A percentile compares a stretch with the other conserved stretches of the same genome.
These are phyloP conservation scores for Monosporascus sp. DNA, from an alignment of 2,329 filamentous ascomycete genomes.

Conservation along the genomic window DNA sequence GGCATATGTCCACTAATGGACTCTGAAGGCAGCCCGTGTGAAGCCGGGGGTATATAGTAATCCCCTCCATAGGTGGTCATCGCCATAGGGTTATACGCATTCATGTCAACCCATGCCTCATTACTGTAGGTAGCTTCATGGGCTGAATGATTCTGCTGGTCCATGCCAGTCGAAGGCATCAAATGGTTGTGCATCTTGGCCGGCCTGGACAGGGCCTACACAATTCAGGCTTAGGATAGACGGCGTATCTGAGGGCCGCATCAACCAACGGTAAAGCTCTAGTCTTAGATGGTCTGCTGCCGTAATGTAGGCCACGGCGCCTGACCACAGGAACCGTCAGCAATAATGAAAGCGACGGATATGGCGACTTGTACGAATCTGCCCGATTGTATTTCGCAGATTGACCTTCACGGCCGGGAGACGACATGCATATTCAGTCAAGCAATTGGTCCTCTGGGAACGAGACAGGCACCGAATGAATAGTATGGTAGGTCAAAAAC, in stretches of 20 bases:
- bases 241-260: conserved; percentile 16
- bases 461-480: conserved; percentile 24
- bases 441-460: conserved; percentile 34
- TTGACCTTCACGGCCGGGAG: conserved; percentile 38
- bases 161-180: conserved; percentile 39
- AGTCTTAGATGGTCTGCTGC: conserved; percentile 12
- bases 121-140: conserved; percentile 37
- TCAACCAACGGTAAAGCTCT: conserved; percentile 18
- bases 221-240: conserved; percentile 12
- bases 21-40: conserved; percentile 43
- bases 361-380: conserved; percentile 25
- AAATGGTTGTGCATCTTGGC: conserved; percentile 41
- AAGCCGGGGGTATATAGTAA: conserved; percentile 52
- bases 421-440: conserved; percentile 43
- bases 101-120: conserved; percentile 52
- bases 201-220: conserved; percentile 14
- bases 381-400: conserved; percentile 27
- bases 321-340: conserved; percentile 13
- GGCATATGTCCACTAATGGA: conserved; percentile 45
- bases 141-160: conserved; percentile 39
- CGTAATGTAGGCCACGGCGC: conserved; percentile 16
- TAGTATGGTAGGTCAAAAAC: conserved; percentile 28
- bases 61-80: conserved; percentile 63
- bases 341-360: conserved; percentile 16
- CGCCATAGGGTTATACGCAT: conserved; percentile 61